Base-by-base conservation (phyloP, 2,329 filamentous ascomycete genomes). In the Ascochyta koolunga region DNA sequence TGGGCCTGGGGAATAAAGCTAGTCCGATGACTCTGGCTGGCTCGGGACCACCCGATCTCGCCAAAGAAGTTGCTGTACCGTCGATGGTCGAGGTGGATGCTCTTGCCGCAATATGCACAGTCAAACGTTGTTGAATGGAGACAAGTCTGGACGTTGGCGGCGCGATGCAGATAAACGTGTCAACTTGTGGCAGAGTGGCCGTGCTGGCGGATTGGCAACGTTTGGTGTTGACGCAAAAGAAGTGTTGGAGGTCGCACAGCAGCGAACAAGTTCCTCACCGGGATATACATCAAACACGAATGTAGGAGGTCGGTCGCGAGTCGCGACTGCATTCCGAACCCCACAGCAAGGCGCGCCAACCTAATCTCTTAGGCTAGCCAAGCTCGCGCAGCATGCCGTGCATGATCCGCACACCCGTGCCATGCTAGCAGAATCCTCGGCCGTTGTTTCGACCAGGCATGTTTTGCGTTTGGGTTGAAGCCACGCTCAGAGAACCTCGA, bases 201-300 rank as follows among this genome's bases (percentile, higher is more conserved):
- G 51, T 54, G 51, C 45, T 46, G 36, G 31, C 29, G 39, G 25
- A 36, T 27, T 24, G 40, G 18, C 51, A 27, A 40, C 18, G 46
- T 50, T 31, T 54, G 41, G 40, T 18, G 22, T 54, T 45, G 40
- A 54, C 13, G 51, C 36, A 50, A 37, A 54, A 41, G 36, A 43
- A 45, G 40, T 31, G 21, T 32, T 25, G 27, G 18, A 19, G n/a
- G 51, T 50, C 33, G 45, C 51, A 54, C 51, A 10, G 41, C 51
- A 54, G 45, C 40, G 25, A 50, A 41, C 15, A 44, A 24, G 25
- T 36, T 31, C 51, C 36, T n/a, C 27, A 41, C 37, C n/a, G 11
- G 44, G 36, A 40, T 39, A 35, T 31, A 35, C 41, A 50, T 32
- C 33, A 37, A 50, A 50, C 40, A 13, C 46, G 25, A 49, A 45